Evolutionary conservation across 2,329 filamentous ascomycete genomes (phyloP).

Genomic region (Mycosphaerella arachidis): DNA sequence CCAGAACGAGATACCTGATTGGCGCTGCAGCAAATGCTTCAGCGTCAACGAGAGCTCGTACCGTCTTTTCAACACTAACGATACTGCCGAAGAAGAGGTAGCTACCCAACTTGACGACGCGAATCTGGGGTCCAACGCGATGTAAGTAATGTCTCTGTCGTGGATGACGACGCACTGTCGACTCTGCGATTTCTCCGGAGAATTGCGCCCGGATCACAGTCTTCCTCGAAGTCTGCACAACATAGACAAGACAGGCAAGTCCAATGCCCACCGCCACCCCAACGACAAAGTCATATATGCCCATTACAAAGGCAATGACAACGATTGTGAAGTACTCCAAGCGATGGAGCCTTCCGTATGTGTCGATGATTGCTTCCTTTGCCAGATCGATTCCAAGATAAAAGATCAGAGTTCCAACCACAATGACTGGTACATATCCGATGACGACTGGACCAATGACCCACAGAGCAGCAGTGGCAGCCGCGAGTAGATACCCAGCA

Average conservation of each 20-base stretch:
- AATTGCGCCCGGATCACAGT: slow-evolving; percentile 89
- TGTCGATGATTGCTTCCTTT: slow-evolving; percentile 80
- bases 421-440: slow-evolving; percentile 92
- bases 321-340: slow-evolving; percentile 88
- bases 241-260: slow-evolving; percentile 83
- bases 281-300: slow-evolving; percentile 90
- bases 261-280: slow-evolving; percentile 90
- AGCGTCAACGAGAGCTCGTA: slow-evolving; percentile 76
- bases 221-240: slow-evolving; percentile 84
- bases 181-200: slow-evolving; percentile 81
- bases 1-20: slow-evolving; percentile 84
- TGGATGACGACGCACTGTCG: slow-evolving; percentile 85
- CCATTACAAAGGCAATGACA: slow-evolving; percentile 91
- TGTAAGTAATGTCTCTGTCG: slow-evolving; percentile 83
- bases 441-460: slow-evolving; percentile 81
- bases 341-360: slow-evolving; percentile 78
- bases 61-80: slow-evolving; percentile 86
- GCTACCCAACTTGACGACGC: slow-evolving; percentile 84
- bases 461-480: slow-evolving; percentile 75
- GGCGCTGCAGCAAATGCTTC: slow-evolving; percentile 71
- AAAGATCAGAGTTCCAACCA: slow-evolving; percentile 93
- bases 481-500: slow-evolving; percentile 79
- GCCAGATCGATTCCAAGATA: slow-evolving; percentile 89
- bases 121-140: slow-evolving; percentile 80
- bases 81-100: slow-evolving; percentile 99